These are phyloP conservation scores for Dendrobium nobile DNA, from an alignment of 106 monocot species.

Conservation along the genomic window DNA sequence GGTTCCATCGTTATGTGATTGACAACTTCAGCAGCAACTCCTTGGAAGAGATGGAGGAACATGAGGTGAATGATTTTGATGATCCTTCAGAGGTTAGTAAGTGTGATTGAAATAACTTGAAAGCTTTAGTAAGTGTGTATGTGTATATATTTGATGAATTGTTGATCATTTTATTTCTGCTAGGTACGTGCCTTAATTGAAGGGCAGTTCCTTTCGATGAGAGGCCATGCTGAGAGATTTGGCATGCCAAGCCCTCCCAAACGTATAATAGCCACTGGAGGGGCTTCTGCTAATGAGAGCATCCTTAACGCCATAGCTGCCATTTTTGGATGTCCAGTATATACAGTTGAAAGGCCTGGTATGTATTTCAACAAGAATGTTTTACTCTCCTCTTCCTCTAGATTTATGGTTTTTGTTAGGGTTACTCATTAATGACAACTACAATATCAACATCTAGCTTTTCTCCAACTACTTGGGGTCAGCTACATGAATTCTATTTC, in stretches of 20 bases:
- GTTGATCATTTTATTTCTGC: background rate
- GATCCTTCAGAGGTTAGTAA: slow-evolving; percentile 45
- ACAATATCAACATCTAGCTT: no score
- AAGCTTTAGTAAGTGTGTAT: no score
- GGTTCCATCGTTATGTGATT: slow-evolving; percentile 57
- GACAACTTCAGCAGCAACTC: slow-evolving; percentile 42
- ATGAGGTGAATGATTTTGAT: slow-evolving; percentile 34
- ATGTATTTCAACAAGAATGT: slow-evolving; percentile 5
- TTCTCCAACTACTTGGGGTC: no score
- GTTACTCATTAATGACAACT: no score
- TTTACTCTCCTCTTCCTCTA: background rate
- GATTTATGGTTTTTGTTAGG: background rate
- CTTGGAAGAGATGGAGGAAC: slow-evolving; percentile 22
- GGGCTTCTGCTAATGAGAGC: slow-evolving; percentile 71
- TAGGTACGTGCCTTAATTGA: slow-evolving; percentile 83
- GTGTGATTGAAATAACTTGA: background rate
- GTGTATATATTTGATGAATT: no score
- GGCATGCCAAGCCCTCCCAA: slow-evolving; percentile 85
- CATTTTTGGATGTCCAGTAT: slow-evolving; percentile 78
- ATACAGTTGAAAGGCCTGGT: slow-evolving; percentile 85
- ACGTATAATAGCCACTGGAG: slow-evolving; percentile 86
- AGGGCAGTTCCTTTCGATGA: slow-evolving; percentile 85
- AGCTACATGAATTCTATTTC: no score
- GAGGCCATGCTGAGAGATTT: slow-evolving; percentile 86
- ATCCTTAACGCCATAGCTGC: slow-evolving; percentile 54